Conservation (phyloP, 169 alveolate species). For the Eimeria sp. region DNA sequence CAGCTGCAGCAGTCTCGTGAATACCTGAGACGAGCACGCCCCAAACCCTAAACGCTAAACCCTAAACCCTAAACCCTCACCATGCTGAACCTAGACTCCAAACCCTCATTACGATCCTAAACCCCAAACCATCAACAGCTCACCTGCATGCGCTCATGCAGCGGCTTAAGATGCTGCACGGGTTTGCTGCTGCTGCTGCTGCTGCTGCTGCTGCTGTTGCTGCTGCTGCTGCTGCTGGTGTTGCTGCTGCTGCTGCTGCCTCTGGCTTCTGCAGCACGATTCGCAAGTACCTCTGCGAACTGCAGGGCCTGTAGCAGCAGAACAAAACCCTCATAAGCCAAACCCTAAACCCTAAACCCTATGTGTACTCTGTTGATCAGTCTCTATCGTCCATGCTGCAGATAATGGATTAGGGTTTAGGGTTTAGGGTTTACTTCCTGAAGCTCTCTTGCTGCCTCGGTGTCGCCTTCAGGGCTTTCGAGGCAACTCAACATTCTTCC, state of each 20-base stretch:
- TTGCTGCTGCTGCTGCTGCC: neutral
- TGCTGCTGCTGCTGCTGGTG: neutral
- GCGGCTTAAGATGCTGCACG: neutral
- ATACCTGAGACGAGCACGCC: neutral
- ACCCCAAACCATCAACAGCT: neutral
- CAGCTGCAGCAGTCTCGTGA: neutral
- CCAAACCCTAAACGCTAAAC: slow-evolving; percentile 8
- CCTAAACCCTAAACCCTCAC: slow-evolving; percentile 6
- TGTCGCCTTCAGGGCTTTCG: neutral
- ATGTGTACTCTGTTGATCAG: no score
- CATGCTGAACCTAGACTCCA: neutral
- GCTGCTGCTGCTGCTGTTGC: slow-evolving; percentile 10
- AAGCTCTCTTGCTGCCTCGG: slow-evolving; percentile 5
- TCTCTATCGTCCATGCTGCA: no score
- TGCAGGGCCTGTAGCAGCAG: neutral
- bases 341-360: neutral
- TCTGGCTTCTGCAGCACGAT: neutral
- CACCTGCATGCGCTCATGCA: slow-evolving; percentile 35
- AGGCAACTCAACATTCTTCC: neutral
- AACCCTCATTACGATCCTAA: neutral
- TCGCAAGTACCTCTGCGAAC: neutral
- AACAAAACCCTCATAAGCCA: neutral
- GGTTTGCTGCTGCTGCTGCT: neutral
- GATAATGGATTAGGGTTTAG: neutral
- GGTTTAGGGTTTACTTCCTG: neutral